Conservation (phyloP, 345 rosid genomes). For the Brassica incana region DNA sequence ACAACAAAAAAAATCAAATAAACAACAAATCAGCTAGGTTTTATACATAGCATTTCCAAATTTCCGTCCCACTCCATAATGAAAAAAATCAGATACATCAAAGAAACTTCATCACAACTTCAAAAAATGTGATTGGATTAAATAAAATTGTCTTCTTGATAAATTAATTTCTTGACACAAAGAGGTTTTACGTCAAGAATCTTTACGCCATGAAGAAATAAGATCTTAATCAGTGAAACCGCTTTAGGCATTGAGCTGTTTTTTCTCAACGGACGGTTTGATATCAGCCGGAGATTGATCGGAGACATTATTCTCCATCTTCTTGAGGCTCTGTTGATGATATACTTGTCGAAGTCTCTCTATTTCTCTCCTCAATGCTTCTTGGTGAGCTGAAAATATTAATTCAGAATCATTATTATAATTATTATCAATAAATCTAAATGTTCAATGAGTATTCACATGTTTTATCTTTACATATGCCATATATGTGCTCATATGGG, state of each 20-base stretch:
- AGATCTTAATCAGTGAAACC: conserved; percentile 12
- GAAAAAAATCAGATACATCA: conserved; percentile 27
- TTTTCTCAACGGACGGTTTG: conserved; percentile 38
- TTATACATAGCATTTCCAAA: conserved; percentile 34
- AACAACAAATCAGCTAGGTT: conserved; percentile 40
- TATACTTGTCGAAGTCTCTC: conserved; percentile 82
- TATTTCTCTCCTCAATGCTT: conserved; percentile 87
- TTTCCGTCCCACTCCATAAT: conserved; percentile 31
- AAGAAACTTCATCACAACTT: conserved; percentile 41
- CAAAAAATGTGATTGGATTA: conserved; percentile 31
- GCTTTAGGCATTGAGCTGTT: conserved; percentile 38
- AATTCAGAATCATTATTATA: neutral
- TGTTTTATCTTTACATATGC: neutral
- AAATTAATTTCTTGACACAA: conserved; percentile 34
- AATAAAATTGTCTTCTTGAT: conserved; percentile 20
- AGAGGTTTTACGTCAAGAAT: conserved; percentile 36
- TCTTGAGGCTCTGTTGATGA: conserved; percentile 61
- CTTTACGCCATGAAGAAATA: conserved; percentile 10
- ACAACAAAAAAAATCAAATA: conserved; percentile 16
- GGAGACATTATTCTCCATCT: conserved; percentile 42
- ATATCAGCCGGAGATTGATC: conserved; percentile 41
- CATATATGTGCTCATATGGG: conserved; percentile 33
- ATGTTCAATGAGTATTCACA: conserved; percentile 8
- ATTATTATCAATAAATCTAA: neutral
- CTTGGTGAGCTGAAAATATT: conserved; percentile 72